A percentile compares a stretch with the other conserved stretches of the same genome.
Evolutionary conservation across 306 rosid species (phyloP).

Genomic region (Pyrus betulifolia): DNA sequence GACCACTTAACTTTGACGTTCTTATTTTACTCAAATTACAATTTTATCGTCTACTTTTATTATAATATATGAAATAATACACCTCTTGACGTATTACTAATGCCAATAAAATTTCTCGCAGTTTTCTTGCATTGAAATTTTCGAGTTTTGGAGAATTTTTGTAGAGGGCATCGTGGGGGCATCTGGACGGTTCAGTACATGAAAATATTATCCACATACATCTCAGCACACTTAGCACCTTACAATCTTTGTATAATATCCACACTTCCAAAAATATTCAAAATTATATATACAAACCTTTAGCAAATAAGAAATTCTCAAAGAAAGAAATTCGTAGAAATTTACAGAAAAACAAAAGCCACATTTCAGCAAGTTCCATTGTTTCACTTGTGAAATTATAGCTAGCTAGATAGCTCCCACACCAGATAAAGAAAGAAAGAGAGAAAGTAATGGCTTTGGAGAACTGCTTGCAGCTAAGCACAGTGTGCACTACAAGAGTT

Average conservation of each 20-base stretch:
- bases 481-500: conserved; percentile 34
- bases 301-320: neutral
- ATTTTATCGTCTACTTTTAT: too few species aligned
- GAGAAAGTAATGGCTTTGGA: conserved; percentile 44
- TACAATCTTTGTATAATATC: conserved; percentile 21
- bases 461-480: conserved; percentile 53
- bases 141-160: neutral
- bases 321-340: neutral
- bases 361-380: neutral
- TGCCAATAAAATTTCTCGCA: neutral
- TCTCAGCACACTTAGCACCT: conserved; percentile 46
- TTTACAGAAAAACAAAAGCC: neutral
- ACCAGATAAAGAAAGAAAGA: neutral
- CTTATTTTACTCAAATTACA: too few species aligned
- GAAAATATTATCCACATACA: conserved; percentile 42
- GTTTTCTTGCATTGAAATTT: neutral
- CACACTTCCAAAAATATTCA: too few species aligned
- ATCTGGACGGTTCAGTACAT: conserved; percentile 6
- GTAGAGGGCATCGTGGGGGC: conserved; percentile 1
- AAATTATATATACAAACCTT: neutral
- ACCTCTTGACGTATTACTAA: too few species aligned
- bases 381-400: neutral
- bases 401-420: neutral
- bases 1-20: accelerated
- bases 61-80: too few species aligned